Base-by-base conservation (phyloP, 495 filamentous ascomycete genomes). In the Aspergillus haitiensis region DNA sequence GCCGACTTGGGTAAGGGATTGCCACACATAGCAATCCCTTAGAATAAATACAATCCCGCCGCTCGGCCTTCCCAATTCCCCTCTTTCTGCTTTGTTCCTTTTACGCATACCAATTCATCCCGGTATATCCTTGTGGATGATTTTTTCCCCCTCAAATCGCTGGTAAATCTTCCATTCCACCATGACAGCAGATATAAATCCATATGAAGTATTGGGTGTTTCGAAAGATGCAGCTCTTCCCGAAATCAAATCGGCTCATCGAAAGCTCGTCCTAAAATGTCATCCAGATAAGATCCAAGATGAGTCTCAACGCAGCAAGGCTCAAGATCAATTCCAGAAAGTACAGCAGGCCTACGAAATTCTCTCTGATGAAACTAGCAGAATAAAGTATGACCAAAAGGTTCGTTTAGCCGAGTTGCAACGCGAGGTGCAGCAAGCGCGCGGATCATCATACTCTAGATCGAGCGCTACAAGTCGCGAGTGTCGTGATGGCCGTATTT, bases 251-350 rank as follows among this genome's bases (percentile, higher is more conserved):
- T 78, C 81, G 48, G 87, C 91, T 15, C 88, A 97, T 78, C 89
- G 91, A 60, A 98, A 96, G 75, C 88, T 97, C 27, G 93, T 91
- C 54, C 84, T 98, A 57, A 92, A 91, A 75, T 93, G 86, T 70
- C 94, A 98, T 70, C 94, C 94, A 35, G 94, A 98, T 80, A 98
- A 98, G 78, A 84, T 97, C 51, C 84, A 91, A 66, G 89, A 95
- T 61, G 81, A 86, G 63, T 79, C 87, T 32, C 75, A 82, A 55
- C 86, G 87, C 58, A 77, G 75, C 53, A 75, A 82, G 62, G 94
- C 92, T 69, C 82, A 86, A 57, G 86, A 90, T 57, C 85, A 96
- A 75, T 98, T 97, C 71, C 91, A 97, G 73, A 87, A 87, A 72
- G 91, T 98, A 35, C 93, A 97, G 72, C 83, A 92, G 62, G 91